Evolutionary conservation across 768 basidiomycete species (phyloP).

Genomic region (Kwoniella pini): DNA sequence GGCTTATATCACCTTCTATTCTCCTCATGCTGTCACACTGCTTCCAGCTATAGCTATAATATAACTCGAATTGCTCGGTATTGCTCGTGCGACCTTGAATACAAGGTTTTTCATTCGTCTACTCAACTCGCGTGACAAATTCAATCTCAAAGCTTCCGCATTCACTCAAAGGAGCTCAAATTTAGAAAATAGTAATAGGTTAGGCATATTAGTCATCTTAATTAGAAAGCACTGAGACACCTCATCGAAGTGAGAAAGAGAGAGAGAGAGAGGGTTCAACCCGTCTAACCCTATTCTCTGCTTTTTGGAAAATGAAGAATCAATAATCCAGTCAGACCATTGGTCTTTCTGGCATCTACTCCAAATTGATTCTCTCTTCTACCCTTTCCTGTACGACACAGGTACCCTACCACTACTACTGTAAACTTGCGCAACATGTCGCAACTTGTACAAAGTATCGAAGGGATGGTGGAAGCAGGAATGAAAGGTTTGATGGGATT

Average conservation of each 20-base stretch:
- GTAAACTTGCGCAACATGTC: conserved; percentile 21
- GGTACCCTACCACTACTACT: not conserved
- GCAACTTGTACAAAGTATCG: conserved; percentile 30
- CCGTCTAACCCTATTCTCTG: not conserved
- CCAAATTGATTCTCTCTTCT: not conserved
- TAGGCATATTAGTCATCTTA: not conserved
- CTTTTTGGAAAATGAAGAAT: conserved; percentile 11
- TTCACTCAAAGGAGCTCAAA: too few species aligned
- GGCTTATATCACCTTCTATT: not conserved
- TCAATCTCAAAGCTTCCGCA: too few species aligned
- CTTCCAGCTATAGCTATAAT: too few species aligned
- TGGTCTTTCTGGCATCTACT: conserved; percentile 15
- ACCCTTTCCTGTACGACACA: not conserved
- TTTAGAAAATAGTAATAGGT: too few species aligned
- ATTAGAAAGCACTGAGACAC: not conserved
- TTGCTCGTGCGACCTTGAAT: not conserved
- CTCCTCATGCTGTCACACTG: not conserved
- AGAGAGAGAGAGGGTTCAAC: conserved; percentile 16
- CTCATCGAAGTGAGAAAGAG: not conserved
- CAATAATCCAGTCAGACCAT: conserved; percentile 22
- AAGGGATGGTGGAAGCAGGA: conserved; percentile 40
- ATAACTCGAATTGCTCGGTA: too few species aligned
- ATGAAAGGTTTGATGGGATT: conserved; percentile 39
- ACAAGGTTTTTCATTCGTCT: conserved; percentile 7
- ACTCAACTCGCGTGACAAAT: conserved; percentile 13